phyloP scores from a whole-genome alignment of 1,139 yeast genomes.

The Meyerozyma sp. region DNA sequence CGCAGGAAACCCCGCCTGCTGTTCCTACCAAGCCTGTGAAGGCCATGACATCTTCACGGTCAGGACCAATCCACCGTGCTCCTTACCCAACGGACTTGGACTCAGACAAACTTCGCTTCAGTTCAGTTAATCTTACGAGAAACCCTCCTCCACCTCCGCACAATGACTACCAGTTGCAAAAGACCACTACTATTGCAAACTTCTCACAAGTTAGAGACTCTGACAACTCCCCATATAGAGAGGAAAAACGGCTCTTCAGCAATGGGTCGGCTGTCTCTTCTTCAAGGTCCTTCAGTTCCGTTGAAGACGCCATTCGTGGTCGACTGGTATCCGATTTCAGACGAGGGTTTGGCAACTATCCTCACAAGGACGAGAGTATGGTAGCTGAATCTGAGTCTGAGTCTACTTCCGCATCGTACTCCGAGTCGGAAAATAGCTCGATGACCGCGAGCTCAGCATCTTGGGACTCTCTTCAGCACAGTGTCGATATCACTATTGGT shows the following conservation, averaged over 20 bases:
- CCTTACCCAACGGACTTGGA: neutral
- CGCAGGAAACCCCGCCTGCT: neutral
- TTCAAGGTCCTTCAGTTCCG: constrained; percentile 33
- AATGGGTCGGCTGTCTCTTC: constrained; percentile 37
- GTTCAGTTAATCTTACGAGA: neutral
- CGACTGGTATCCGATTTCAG: neutral
- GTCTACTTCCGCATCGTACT: constrained; percentile 6
- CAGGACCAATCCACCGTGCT: neutral
- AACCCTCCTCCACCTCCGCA: neutral
- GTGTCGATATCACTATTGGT: constrained; percentile 22
- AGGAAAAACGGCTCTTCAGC: constrained; percentile 22
- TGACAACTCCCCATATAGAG: neutral
- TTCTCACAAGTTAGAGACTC: neutral
- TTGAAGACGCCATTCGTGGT: constrained; percentile 24
- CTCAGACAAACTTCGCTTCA: neutral
- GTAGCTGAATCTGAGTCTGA: neutral
- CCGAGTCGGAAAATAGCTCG: constrained; percentile 4
- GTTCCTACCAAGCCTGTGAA: neutral
- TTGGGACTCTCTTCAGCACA: constrained; percentile 34
- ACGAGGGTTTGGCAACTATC: neutral
- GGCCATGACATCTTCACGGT: neutral
- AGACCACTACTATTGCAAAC: neutral
- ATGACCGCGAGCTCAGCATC: constrained; percentile 12
- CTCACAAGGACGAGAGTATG: neutral
- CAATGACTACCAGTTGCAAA: neutral